Conservation (phyloP, 371 early-diverging fungal species). For the Rhizopus arrhizus region DNA sequence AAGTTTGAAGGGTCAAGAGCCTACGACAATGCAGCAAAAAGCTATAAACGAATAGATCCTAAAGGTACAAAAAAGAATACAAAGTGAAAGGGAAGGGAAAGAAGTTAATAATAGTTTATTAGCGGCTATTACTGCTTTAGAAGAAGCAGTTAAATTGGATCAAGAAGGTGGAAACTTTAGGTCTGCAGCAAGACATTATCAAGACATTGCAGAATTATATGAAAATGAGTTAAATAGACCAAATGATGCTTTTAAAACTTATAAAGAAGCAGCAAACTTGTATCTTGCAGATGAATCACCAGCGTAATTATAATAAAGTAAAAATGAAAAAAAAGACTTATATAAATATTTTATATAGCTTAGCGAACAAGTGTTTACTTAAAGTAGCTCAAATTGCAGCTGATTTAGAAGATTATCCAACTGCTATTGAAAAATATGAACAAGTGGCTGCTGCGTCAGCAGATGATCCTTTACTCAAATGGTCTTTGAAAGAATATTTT, state of each 20-base stretch:
- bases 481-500: constrained; percentile 93
- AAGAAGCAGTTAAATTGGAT: constrained; percentile 78
- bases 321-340: neutral
- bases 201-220: constrained; percentile 90
- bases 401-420: constrained; percentile 82
- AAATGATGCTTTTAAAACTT: constrained; percentile 81
- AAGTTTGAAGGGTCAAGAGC: constrained; percentile 59
- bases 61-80: constrained; percentile 53
- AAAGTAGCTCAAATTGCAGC: constrained; percentile 93
- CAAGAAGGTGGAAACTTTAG: constrained; percentile 88
- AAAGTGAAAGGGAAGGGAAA: neutral
- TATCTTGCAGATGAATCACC: constrained; percentile 88
- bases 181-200: constrained; percentile 88
- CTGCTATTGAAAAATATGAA: constrained; percentile 90
- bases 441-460: constrained; percentile 77
- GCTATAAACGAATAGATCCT: constrained; percentile 83
- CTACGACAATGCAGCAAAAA: constrained; percentile 87
- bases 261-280: constrained; percentile 90
- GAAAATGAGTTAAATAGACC: constrained; percentile 82
- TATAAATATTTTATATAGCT: constrained; percentile 41
- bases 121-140: constrained; percentile 79
- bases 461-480: constrained; percentile 90
- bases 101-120: constrained; percentile 4
- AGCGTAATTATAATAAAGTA: constrained; percentile 63
- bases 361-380: constrained; percentile 85